Conservation (phyloP, 495 filamentous ascomycete species). For the Oidiodendron maius region DNA sequence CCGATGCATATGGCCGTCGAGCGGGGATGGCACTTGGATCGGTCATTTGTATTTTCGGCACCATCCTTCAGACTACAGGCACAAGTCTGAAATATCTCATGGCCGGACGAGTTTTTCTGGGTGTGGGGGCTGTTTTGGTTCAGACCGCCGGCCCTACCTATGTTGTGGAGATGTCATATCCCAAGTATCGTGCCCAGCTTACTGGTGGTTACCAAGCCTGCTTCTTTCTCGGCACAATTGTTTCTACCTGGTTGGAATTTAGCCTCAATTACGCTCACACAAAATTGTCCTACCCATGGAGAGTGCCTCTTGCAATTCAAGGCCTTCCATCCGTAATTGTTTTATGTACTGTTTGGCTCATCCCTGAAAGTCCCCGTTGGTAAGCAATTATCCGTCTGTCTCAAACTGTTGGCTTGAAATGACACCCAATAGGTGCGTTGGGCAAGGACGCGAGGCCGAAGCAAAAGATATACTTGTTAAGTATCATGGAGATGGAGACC, state of each 20-base stretch:
- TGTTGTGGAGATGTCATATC: conserved; percentile 3
- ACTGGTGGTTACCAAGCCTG: conserved; percentile 39
- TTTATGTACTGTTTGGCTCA: neutral
- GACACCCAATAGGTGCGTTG: neutral
- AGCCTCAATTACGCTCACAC: neutral
- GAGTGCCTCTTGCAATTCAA: neutral
- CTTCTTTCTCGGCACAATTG: neutral
- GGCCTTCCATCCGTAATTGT: neutral
- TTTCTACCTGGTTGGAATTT: neutral
- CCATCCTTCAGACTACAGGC: conserved; percentile 35
- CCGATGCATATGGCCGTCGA: conserved; percentile 27
- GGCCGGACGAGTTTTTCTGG: conserved; percentile 55
- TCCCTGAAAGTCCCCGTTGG: neutral
- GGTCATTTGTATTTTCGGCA: conserved; percentile 41
- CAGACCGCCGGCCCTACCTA: conserved; percentile 40
- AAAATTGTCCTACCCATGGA: neutral
- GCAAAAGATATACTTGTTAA: neutral
- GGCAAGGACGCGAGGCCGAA: neutral
- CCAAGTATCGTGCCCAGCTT: conserved; percentile 26
- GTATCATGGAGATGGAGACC: conserved; percentile 2
- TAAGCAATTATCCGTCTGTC: neutral
- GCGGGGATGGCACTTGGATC: conserved; percentile 46
- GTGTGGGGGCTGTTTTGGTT: conserved; percentile 50
- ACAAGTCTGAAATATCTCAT: conserved; percentile 39
- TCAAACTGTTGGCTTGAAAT: neutral